Percentiles rank a stretch among this genome's conserved stretches.
Conservation (phyloP, 139 green algal genomes). For the Coelastrella sp. region DNA sequence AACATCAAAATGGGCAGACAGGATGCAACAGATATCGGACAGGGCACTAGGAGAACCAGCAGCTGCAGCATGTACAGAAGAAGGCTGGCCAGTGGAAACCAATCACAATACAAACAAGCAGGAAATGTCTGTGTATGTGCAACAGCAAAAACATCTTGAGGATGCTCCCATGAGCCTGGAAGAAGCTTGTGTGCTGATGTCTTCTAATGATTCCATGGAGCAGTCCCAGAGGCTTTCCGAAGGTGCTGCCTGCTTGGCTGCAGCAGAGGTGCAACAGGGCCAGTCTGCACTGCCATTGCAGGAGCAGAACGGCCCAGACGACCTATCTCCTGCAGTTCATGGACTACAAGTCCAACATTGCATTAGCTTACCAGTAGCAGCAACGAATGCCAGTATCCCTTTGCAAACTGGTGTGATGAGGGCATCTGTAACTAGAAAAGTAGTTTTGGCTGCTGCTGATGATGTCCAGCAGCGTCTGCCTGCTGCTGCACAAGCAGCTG, state of each 20-base stretch:
- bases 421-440: background rate
- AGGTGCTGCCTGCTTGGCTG: background rate
- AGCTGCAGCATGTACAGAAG: background rate
- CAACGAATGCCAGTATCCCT: background rate
- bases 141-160: too few species aligned
- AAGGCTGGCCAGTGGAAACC: too few species aligned
- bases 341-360: too few species aligned
- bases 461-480: background rate
- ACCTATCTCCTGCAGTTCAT: too few species aligned
- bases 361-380: background rate
- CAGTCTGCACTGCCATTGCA: background rate
- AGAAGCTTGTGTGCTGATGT: too few species aligned
- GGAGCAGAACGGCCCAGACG: background rate
- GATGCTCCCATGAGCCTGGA: too few species aligned
- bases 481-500: conserved; percentile 17
- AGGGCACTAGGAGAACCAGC: background rate
- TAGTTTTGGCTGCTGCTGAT: background rate
- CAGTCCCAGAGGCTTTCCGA: too few species aligned
- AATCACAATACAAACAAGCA: too few species aligned
- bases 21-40: conserved; percentile 35
- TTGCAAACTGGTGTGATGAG: background rate
- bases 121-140: too few species aligned
- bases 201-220: background rate
- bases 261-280: background rate
- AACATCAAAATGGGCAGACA: conserved; percentile 18